Conservation (phyloP, 441 rosid genomes). For the Croton setiger region DNA sequence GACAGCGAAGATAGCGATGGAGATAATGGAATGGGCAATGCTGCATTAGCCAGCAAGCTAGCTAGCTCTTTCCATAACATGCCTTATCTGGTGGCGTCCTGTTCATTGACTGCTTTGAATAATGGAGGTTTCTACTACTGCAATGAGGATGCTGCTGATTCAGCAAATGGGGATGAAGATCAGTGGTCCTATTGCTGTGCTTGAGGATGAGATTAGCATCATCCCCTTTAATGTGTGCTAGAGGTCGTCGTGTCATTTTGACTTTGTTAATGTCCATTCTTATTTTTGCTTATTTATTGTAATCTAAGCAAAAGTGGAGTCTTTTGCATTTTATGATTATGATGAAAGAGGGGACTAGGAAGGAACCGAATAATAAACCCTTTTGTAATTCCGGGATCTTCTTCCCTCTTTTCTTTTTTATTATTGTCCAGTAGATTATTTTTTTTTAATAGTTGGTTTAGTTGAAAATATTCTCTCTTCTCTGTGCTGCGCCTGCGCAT, state of each 20-base stretch:
- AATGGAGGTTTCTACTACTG: constrained; percentile 55
- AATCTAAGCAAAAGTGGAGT: constrained; percentile 21
- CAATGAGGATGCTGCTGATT: constrained; percentile 42
- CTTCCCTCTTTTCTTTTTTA: constrained; percentile 25
- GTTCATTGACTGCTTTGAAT: constrained; percentile 61
- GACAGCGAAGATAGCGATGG: constrained; percentile 35
- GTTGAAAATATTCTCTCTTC: background rate
- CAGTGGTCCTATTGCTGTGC: constrained; percentile 72
- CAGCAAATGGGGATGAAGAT: constrained; percentile 51
- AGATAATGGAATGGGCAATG: constrained; percentile 28
- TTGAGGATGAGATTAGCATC: constrained; percentile 24
- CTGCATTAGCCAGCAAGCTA: constrained; percentile 43
- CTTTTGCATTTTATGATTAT: constrained; percentile 29
- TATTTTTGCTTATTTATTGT: constrained; percentile 4
- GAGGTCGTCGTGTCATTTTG: constrained; percentile 20
- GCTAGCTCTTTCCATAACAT: constrained; percentile 73
- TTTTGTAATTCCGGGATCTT: constrained; percentile 42
- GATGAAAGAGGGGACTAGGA: constrained; percentile 23
- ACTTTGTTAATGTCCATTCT: constrained; percentile 21
- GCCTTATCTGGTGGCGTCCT: constrained; percentile 73
- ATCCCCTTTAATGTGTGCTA: constrained; percentile 20
- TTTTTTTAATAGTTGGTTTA: constrained; percentile 11
- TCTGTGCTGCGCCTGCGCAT: constrained; percentile 21
- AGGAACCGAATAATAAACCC: constrained; percentile 31
- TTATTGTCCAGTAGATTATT: constrained; percentile 16